Conservation (phyloP, 768 basidiomycete species). For the Goffeauzyma gilvescens region DNA sequence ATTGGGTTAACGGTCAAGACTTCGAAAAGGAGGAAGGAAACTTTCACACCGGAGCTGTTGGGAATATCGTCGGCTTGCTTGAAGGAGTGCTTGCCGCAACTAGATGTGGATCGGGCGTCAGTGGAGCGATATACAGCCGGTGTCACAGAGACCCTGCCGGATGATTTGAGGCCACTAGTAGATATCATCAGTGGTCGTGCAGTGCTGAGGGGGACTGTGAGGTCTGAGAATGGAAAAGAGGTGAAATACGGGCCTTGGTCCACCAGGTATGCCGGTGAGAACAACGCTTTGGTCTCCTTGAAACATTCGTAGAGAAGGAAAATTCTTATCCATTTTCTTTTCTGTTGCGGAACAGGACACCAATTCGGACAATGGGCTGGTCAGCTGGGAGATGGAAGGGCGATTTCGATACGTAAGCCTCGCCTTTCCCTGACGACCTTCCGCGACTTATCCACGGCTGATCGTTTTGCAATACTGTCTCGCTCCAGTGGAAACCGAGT, state of each 20-base stretch:
- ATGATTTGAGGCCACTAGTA: slow-evolving; percentile 48
- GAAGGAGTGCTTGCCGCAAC: slow-evolving; percentile 57
- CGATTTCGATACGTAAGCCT: slow-evolving; percentile 57
- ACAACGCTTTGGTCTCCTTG: slow-evolving; percentile 39
- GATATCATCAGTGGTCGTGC: slow-evolving; percentile 65
- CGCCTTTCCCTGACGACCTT: background rate
- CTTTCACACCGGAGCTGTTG: slow-evolving; percentile 38
- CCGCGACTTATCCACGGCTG: background rate
- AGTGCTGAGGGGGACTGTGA: slow-evolving; percentile 40
- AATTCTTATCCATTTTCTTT: background rate
- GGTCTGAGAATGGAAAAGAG: slow-evolving; percentile 25
- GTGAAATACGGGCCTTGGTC: slow-evolving; percentile 67
- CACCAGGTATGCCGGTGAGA: slow-evolving; percentile 70
- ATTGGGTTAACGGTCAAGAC: slow-evolving; percentile 11
- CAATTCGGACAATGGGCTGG: slow-evolving; percentile 52
- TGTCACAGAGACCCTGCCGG: slow-evolving; percentile 14
- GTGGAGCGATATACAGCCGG: slow-evolving; percentile 45
- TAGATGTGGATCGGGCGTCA: slow-evolving; percentile 76
- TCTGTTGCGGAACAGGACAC: slow-evolving; percentile 9
- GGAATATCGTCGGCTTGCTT: slow-evolving; percentile 52
- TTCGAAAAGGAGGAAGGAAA: slow-evolving; percentile 15
- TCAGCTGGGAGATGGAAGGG: slow-evolving; percentile 87
- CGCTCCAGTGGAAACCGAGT: slow-evolving; percentile 52
- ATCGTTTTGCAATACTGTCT: background rate
- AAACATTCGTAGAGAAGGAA: too few species aligned